These are phyloP conservation scores for Metarhizium guizhouense DNA, from an alignment of 2,329 filamentous ascomycete species.

Conservation along the genomic window DNA sequence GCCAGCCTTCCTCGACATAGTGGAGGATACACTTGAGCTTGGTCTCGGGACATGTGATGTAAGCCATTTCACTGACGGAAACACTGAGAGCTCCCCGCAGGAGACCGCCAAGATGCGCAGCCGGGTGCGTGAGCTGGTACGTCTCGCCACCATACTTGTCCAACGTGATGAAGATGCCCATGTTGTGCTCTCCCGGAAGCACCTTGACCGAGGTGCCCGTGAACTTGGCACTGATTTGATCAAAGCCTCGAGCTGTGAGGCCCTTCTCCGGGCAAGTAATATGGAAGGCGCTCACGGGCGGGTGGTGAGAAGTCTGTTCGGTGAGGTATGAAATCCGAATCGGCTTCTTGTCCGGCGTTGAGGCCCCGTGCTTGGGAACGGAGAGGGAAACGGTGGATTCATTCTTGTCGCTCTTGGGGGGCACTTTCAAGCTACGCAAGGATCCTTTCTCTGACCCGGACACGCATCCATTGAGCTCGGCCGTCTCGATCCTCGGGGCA, in stretches of 20 bases:
- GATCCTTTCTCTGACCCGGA: constrained; percentile 29
- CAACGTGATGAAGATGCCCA: constrained; percentile 89
- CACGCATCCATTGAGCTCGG: constrained; percentile 26
- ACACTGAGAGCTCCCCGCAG: constrained; percentile 81
- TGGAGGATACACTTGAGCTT: constrained; percentile 86
- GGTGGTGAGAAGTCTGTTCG: constrained; percentile 96
- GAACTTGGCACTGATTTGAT: constrained; percentile 96
- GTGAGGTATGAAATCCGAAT: constrained; percentile 89
- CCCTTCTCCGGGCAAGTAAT: constrained; percentile 89
- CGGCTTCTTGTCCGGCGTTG: constrained; percentile 32
- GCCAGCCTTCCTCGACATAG: constrained; percentile 91
- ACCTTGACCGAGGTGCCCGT: constrained; percentile 93
- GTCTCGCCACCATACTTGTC: constrained; percentile 75
- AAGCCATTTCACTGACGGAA: constrained; percentile 82
- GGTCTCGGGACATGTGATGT: constrained; percentile 82
- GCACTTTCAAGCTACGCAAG: constrained; percentile 38
- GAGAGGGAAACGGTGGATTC: constrained; percentile 41
- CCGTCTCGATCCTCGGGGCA: constrained; percentile 54
- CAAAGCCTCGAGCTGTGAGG: constrained; percentile 79
- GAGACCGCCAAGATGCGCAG: constrained; percentile 84
- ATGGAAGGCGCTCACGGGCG: constrained; percentile 92
- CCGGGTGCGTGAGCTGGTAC: constrained; percentile 90
- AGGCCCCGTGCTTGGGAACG: constrained; percentile 37
- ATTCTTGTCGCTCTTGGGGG: constrained; percentile 33
- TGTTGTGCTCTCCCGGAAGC: constrained; percentile 82